phyloP scores from a whole-genome alignment of 345 rosid species.

The Euphorbia peplus region DNA sequence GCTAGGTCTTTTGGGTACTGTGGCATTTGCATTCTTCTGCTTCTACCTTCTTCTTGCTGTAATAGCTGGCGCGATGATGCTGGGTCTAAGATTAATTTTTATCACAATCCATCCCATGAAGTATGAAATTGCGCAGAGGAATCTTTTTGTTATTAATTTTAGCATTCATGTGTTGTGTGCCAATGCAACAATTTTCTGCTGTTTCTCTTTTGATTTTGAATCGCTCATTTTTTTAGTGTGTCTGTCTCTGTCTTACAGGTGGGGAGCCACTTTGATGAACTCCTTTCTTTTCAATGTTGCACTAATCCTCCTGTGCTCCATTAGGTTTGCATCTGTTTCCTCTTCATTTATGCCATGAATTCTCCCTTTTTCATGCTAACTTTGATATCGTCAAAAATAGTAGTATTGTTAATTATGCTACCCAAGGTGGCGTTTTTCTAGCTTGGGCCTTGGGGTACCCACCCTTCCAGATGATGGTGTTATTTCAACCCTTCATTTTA shows the following conservation, averaged over 20 bases:
- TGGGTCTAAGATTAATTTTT: slow-evolving; percentile 87
- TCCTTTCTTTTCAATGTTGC: slow-evolving; percentile 98
- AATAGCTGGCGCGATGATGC: slow-evolving; percentile 97
- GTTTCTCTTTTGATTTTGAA: slow-evolving; percentile 9
- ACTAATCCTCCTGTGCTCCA: slow-evolving; percentile 87
- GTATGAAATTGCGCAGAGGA: slow-evolving; percentile 39
- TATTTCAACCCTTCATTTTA: not conserved
- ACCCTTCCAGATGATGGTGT: not conserved
- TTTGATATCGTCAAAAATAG: slow-evolving; percentile 1
- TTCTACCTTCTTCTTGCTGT: slow-evolving; percentile 91
- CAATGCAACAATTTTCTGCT: not conserved
- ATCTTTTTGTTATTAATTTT: not conserved
- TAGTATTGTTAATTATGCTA: slow-evolving; percentile 2
- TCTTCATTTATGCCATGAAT: not conserved
- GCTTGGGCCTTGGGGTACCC: too few species aligned
- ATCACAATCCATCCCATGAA: slow-evolving; percentile 95
- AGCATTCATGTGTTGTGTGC: slow-evolving; percentile 10
- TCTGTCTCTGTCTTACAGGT: slow-evolving; percentile 50
- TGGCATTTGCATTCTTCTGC: slow-evolving; percentile 95
- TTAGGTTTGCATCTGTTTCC: slow-evolving; percentile 52
- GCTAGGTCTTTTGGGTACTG: slow-evolving; percentile 92
- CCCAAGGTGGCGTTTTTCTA: not conserved
- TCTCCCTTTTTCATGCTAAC: not conserved
- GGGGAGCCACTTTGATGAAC: slow-evolving; percentile 99
- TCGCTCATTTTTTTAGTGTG: slow-evolving; percentile 27